Evolutionary conservation across 352 stramenopile species (phyloP).

Genomic region (Thraustochytrium sp.): DNA sequence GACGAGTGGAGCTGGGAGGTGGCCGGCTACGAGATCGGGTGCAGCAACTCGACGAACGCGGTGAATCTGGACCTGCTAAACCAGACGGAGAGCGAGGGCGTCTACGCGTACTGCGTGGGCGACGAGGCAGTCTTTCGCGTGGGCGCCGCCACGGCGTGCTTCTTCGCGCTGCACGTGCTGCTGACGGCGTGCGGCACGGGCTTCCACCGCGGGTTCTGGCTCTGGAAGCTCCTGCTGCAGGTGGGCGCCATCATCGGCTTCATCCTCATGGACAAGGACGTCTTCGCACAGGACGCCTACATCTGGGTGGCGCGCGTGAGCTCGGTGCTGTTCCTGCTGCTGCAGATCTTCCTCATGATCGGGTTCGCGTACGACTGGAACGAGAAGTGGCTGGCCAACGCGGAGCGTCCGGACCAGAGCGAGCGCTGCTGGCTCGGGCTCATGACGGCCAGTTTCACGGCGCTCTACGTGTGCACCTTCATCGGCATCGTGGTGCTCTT

Average conservation of each 20-base stretch:
- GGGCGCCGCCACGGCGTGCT: not conserved
- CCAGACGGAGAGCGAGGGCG: not conserved
- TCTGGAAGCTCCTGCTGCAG: slow-evolving; percentile 22
- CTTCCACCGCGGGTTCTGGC: slow-evolving; percentile 32
- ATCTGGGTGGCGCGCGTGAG: not conserved
- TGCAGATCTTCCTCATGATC: slow-evolving; percentile 32
- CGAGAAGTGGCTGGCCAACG: slow-evolving; percentile 28
- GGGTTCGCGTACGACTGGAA: slow-evolving; percentile 40
- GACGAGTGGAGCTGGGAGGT: slow-evolving; percentile 30
- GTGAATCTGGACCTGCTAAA: slow-evolving; percentile 6
- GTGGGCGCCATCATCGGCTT: not conserved
- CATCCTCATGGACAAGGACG: not conserved
- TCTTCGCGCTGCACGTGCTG: slow-evolving; percentile 20
- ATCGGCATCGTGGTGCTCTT: slow-evolving; percentile 6
- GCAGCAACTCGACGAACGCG: not conserved
- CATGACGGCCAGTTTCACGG: not conserved
- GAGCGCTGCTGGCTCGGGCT: not conserved
- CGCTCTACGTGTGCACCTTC: not conserved
- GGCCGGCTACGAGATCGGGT: slow-evolving; percentile 4
- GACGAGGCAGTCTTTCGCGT: slow-evolving; percentile 28
- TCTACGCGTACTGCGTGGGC: slow-evolving; percentile 34
- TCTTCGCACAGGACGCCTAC: slow-evolving; percentile 3
- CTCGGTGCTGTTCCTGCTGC: slow-evolving; percentile 12
- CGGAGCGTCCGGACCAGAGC: not conserved
- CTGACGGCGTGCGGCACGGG: not conserved